Evolutionary conservation across 306 rosid species (phyloP).

Genomic region (Cucurbita moschata): DNA sequence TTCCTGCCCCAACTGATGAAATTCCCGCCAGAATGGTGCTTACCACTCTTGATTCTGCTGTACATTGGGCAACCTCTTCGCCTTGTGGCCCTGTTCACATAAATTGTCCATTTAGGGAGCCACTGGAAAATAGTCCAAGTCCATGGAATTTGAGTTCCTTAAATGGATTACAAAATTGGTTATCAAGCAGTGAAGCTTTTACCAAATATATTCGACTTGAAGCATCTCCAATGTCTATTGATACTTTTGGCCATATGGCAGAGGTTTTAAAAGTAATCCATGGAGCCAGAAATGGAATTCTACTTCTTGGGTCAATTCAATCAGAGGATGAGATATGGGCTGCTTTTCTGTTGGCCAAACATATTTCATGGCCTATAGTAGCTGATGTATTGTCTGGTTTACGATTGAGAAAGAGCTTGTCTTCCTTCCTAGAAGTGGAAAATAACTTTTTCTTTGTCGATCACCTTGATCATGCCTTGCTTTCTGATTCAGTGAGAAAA

Average conservation of each 20-base stretch:
- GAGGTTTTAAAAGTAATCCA: slow-evolving; percentile 43
- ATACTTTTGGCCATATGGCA: slow-evolving; percentile 30
- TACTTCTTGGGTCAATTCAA: slow-evolving; percentile 62
- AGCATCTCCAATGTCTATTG: slow-evolving; percentile 18
- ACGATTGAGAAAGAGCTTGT: slow-evolving; percentile 59
- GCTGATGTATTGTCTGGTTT: slow-evolving; percentile 90
- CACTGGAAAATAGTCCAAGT: slow-evolving; percentile 63
- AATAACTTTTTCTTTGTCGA: slow-evolving; percentile 48
- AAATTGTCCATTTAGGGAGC: slow-evolving; percentile 86
- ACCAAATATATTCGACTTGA: slow-evolving; percentile 56
- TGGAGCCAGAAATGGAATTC: slow-evolving; percentile 44
- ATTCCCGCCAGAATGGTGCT: slow-evolving; percentile 72
- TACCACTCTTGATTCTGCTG: slow-evolving; percentile 85
- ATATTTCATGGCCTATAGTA: slow-evolving; percentile 75
- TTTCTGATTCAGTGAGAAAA: slow-evolving; percentile 48
- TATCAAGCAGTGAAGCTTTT: slow-evolving; percentile 57
- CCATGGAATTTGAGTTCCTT: slow-evolving; percentile 61
- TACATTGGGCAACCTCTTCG: slow-evolving; percentile 64
- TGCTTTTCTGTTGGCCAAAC: slow-evolving; percentile 71
- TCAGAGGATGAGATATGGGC: slow-evolving; percentile 97
- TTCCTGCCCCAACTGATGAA: slow-evolving; percentile 72
- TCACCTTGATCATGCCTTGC: slow-evolving; percentile 83
- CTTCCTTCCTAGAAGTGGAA: slow-evolving; percentile 48
- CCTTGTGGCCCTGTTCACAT: slow-evolving; percentile 88
- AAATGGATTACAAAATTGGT: slow-evolving; percentile 65